phyloP scores from a whole-genome alignment of 306 rosid genomes.

The Cicer arietinum region DNA sequence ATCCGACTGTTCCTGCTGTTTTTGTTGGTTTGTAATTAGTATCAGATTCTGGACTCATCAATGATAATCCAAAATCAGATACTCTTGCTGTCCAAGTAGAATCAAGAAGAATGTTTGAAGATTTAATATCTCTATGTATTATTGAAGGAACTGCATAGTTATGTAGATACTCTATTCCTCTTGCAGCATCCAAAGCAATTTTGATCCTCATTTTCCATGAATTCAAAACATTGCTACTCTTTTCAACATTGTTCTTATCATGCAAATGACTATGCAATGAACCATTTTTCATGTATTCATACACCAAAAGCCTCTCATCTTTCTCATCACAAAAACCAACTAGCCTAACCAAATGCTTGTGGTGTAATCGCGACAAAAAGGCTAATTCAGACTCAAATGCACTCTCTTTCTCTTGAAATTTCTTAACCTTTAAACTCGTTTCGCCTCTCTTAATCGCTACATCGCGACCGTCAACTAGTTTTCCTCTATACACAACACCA shows the following conservation, averaged over 20 bases:
- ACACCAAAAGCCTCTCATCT: slow-evolving; percentile 84
- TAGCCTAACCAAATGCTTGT: slow-evolving; percentile 86
- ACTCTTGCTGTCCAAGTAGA: slow-evolving; percentile 78
- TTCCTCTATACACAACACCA: slow-evolving; percentile 86
- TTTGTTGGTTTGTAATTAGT: slow-evolving; percentile 57
- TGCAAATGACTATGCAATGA: slow-evolving; percentile 83
- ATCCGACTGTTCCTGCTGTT: slow-evolving; percentile 89
- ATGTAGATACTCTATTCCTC: slow-evolving; percentile 95
- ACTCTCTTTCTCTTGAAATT: slow-evolving; percentile 82
- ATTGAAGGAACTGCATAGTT: slow-evolving; percentile 93
- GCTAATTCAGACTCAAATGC: slow-evolving; percentile 93
- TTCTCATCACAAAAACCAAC: slow-evolving; percentile 89
- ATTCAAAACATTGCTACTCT: slow-evolving; percentile 60
- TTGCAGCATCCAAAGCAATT: slow-evolving; percentile 80
- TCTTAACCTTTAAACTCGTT: slow-evolving; percentile 54
- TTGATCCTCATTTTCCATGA: slow-evolving; percentile 90
- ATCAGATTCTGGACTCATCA: slow-evolving; percentile 73
- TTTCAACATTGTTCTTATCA: slow-evolving; percentile 68
- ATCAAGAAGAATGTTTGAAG: slow-evolving; percentile 85
- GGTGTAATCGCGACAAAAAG: slow-evolving; percentile 87
- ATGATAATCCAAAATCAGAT: slow-evolving; percentile 87
- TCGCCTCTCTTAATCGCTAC: slow-evolving; percentile 91
- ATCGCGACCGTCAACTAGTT: slow-evolving; percentile 72
- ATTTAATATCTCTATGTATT: slow-evolving; percentile 89
- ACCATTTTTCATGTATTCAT: slow-evolving; percentile 91